These are phyloP conservation scores for Cichorium intybus DNA, from an alignment of 140 eudicot genomes.

Conservation along the genomic window DNA sequence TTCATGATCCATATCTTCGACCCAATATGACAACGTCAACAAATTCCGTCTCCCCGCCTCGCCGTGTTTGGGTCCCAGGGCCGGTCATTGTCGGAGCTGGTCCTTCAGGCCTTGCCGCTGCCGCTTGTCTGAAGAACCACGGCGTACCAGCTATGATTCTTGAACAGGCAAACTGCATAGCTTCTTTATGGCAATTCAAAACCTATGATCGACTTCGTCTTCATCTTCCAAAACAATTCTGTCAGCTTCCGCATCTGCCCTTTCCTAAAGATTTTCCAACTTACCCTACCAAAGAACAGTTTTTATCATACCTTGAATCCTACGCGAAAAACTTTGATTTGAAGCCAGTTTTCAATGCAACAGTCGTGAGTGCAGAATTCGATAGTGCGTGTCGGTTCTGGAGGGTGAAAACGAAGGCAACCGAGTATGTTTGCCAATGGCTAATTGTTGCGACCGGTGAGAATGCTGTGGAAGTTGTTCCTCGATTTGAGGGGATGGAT, in stretches of 20 bases:
- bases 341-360: conserved; percentile 36
- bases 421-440: conserved; percentile 46
- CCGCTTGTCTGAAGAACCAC: conserved; percentile 40
- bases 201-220: conserved; percentile 59
- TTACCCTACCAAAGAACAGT: conserved; percentile 44
- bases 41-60: not conserved
- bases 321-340: conserved; percentile 36
- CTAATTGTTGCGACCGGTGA: conserved; percentile 57
- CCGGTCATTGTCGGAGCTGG: conserved; percentile 68
- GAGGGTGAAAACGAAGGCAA: conserved; percentile 29
- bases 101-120: conserved; percentile 54
- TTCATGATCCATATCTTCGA: conserved; percentile 27
- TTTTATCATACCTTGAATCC: conserved; percentile 46
- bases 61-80: conserved; percentile 40
- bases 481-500: conserved; percentile 37
- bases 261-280: conserved; percentile 42
- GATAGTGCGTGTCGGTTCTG: conserved; percentile 38
- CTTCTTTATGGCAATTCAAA: conserved; percentile 52
- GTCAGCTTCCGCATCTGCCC: conserved; percentile 50
- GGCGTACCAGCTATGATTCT: conserved; percentile 46
- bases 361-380: conserved; percentile 41
- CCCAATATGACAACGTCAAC: conserved; percentile 12
- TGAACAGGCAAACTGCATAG: conserved; percentile 47
- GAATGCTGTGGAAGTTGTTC: conserved; percentile 42
- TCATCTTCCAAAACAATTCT: conserved; percentile 56